A percentile compares a stretch with the other conserved stretches of the same genome.
These are phyloP conservation scores for Amanita exitialis DNA, from an alignment of 768 basidiomycete species.

Conservation along the genomic window DNA sequence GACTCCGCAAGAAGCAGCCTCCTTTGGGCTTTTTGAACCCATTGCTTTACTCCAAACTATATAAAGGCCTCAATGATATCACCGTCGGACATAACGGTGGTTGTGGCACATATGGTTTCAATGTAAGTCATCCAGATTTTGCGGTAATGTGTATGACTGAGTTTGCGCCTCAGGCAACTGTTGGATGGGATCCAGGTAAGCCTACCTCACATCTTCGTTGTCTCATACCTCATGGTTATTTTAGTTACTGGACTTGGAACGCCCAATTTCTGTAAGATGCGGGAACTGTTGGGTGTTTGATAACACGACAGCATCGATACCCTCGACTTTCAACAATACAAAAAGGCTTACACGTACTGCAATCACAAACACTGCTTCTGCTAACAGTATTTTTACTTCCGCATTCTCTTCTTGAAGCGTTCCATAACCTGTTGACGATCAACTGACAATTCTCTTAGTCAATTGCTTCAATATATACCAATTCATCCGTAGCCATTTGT, in stretches of 20 bases:
- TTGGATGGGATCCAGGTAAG: constrained; percentile 53
- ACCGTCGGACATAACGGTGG: constrained; percentile 44
- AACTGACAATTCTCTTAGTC: background rate
- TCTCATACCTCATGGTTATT: background rate
- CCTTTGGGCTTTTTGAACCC: constrained; percentile 59
- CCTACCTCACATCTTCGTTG: constrained; percentile 5
- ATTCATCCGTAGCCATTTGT: constrained; percentile 87
- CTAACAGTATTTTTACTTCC: constrained; percentile 35
- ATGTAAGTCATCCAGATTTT: constrained; percentile 27
- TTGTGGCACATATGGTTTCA: constrained; percentile 59
- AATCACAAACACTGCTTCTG: background rate
- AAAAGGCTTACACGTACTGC: background rate
- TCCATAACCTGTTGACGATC: constrained; percentile 65
- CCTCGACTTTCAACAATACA: background rate
- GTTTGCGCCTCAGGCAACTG: constrained; percentile 25
- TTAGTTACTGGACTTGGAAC: constrained; percentile 48
- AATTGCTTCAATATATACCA: constrained; percentile 36
- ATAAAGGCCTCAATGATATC: constrained; percentile 44
- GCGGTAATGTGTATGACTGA: background rate
- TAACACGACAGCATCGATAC: background rate
- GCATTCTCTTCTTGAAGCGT: constrained; percentile 95
- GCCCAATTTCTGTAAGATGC: constrained; percentile 39
- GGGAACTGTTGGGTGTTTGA: constrained; percentile 16
- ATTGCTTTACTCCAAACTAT: constrained; percentile 37
- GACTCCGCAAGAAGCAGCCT: constrained; percentile 28